Evolutionary conservation across 148 eudicot species (phyloP).

Genomic region (Rhododendron mucronatum): DNA sequence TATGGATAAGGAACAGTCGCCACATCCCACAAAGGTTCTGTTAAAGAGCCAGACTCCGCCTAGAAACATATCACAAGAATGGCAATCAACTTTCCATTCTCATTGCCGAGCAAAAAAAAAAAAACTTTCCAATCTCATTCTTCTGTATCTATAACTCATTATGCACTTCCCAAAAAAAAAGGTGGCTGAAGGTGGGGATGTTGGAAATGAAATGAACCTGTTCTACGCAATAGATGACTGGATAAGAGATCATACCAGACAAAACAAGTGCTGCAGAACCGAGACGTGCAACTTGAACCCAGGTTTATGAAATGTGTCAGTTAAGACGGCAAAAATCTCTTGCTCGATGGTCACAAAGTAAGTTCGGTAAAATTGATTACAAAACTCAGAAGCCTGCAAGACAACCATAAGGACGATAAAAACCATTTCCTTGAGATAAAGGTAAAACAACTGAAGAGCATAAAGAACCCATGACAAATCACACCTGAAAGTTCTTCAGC

Average conservation of each 20-base stretch:
- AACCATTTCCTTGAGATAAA: background rate
- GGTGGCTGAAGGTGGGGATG: background rate
- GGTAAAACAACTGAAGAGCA: background rate
- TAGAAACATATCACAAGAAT: slow-evolving; percentile 15
- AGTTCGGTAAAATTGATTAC: slow-evolving; percentile 80
- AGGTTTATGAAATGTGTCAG: slow-evolving; percentile 98
- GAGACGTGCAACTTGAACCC: slow-evolving; percentile 93
- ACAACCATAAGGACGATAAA: slow-evolving; percentile 1
- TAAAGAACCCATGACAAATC: background rate
- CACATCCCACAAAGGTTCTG: slow-evolving; percentile 94
- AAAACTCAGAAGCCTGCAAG: slow-evolving; percentile 71
- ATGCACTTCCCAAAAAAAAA: background rate
- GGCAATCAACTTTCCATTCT: background rate
- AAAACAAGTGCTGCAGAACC: slow-evolving; percentile 85
- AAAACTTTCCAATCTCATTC: background rate
- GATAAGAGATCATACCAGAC: slow-evolving; percentile 47
- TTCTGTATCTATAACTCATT: background rate
- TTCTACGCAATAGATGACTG: background rate
- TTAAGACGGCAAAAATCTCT: slow-evolving; percentile 94
- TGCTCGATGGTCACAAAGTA: slow-evolving; percentile 86
- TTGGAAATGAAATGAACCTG: background rate
- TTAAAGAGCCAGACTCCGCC: slow-evolving; percentile 74
- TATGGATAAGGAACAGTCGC: slow-evolving; percentile 69
- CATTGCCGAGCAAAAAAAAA: too few relatives aligned
- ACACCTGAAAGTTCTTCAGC: slow-evolving; percentile 94